Conservation (phyloP, 1,284 basidiomycete species). For the Austroboletus novae-zelandiae region DNA sequence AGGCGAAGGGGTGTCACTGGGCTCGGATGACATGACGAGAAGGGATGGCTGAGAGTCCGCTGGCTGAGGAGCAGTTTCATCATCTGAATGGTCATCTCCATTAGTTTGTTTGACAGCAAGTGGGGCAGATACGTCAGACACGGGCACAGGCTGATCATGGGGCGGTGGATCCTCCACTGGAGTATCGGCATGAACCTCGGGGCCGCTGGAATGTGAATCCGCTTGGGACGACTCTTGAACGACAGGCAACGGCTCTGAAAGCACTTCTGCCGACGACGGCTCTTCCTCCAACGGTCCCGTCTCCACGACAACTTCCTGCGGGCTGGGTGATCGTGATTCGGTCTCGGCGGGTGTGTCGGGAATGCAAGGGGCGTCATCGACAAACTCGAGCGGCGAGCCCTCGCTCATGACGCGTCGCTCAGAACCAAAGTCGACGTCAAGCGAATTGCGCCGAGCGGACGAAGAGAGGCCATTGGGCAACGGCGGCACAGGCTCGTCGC, state of each 20-base stretch:
- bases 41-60: slow-evolving; percentile 11
- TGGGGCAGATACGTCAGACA: slow-evolving; percentile 2
- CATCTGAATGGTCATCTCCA: slow-evolving; percentile 13
- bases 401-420: slow-evolving; percentile 17
- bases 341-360: slow-evolving; percentile 10
- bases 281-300: neutral
- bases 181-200: neutral
- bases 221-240: neutral
- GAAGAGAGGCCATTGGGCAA: slow-evolving; percentile 15
- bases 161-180: slow-evolving; percentile 1
- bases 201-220: neutral
- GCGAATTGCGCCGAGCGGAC: slow-evolving; percentile 27
- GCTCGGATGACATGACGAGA: neutral
- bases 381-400: neutral
- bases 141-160: neutral
- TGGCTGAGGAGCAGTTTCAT: slow-evolving; percentile 13
- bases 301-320: neutral
- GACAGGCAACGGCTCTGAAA: neutral
- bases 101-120: neutral
- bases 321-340: neutral
- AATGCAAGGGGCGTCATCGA: slow-evolving; percentile 1
- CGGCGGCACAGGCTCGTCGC: slow-evolving; percentile 26
- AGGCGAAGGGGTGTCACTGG: neutral
- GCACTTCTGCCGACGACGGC: neutral
- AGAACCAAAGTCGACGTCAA: slow-evolving; percentile 23